phyloP scores from a whole-genome alignment of 2,329 filamentous ascomycete genomes.

The Xylaria sp. region DNA sequence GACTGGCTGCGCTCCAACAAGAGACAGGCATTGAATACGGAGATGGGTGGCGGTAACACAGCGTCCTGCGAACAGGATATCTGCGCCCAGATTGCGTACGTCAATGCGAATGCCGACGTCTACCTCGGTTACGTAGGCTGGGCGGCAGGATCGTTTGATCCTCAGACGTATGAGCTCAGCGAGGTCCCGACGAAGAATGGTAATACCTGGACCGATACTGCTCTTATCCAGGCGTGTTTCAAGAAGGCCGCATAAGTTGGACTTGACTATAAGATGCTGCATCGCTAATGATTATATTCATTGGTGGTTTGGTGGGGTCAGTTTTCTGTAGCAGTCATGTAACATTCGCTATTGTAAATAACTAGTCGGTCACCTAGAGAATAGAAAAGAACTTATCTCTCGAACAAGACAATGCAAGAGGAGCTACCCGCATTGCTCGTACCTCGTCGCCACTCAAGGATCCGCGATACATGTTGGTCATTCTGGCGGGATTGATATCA shows the following conservation, averaged over 20 bases:
- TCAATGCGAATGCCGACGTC: constrained; percentile 48
- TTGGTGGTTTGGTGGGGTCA: background rate
- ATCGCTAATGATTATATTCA: background rate
- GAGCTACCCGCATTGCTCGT: no score
- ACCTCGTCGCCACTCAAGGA: no score
- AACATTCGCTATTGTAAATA: background rate
- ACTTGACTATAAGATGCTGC: background rate
- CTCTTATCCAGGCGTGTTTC: constrained; percentile 39
- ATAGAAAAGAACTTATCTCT: no score
- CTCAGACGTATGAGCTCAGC: constrained; percentile 40
- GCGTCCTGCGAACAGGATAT: constrained; percentile 48
- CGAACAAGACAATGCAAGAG: no score
- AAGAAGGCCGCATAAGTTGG: constrained; percentile 26
- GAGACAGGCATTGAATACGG: constrained; percentile 50
- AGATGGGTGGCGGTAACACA: constrained; percentile 53
- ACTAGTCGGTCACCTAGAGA: background rate
- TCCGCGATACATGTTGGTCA: no score
- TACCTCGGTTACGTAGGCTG: constrained; percentile 46
- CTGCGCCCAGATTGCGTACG: constrained; percentile 48
- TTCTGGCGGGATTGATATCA: no score
- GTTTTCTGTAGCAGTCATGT: background rate
- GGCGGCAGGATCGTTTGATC: constrained; percentile 42
- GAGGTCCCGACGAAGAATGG: constrained; percentile 40
- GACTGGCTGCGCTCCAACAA: constrained; percentile 50
- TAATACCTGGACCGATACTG: constrained; percentile 37